Evolutionary conservation across 1,139 yeast genomes (phyloP).

Genomic region (Candida dubliniensis): DNA sequence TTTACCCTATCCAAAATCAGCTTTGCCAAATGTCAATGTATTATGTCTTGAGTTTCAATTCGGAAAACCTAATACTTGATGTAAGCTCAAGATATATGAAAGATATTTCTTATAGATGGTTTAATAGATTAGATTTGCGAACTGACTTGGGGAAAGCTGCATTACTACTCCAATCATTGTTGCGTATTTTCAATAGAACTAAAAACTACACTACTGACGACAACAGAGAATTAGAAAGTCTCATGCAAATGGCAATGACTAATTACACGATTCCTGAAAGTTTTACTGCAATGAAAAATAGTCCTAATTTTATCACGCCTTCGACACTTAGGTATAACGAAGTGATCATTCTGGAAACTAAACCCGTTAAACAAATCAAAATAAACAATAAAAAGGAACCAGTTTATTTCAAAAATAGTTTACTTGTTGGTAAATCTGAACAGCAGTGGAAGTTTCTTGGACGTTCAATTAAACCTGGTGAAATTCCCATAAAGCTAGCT

Average conservation of each 20-base stretch:
- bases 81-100: conserved; percentile 38
- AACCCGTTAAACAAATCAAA: conserved; percentile 18
- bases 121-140: conserved; percentile 31
- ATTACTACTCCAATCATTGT: conserved; percentile 26
- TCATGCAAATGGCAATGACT: conserved; percentile 24
- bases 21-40: conserved; percentile 38
- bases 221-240: conserved; percentile 23
- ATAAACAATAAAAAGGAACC: conserved; percentile 18
- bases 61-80: conserved; percentile 24
- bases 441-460: conserved; percentile 43
- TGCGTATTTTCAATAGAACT: conserved; percentile 22
- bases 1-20: conserved; percentile 25
- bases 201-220: conserved; percentile 6
- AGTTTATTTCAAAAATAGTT: conserved; percentile 26
- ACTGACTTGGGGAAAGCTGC: conserved; percentile 31
- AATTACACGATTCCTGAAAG: conserved; percentile 30
- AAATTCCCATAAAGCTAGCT: conserved; percentile 25
- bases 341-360: conserved; percentile 17
- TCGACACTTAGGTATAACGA: conserved; percentile 35
- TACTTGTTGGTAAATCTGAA: conserved; percentile 35
- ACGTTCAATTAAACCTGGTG: conserved; percentile 27
- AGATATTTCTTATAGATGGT: conserved; percentile 35
- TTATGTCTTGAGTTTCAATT: conserved; percentile 29
- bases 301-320: conserved; percentile 30
- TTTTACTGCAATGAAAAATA: conserved; percentile 30